Evolutionary conservation across 2,329 filamentous ascomycete genomes (phyloP), one percentile per base, ranked within the genome.

Genomic region (Xylariaceae sp.): DNA sequence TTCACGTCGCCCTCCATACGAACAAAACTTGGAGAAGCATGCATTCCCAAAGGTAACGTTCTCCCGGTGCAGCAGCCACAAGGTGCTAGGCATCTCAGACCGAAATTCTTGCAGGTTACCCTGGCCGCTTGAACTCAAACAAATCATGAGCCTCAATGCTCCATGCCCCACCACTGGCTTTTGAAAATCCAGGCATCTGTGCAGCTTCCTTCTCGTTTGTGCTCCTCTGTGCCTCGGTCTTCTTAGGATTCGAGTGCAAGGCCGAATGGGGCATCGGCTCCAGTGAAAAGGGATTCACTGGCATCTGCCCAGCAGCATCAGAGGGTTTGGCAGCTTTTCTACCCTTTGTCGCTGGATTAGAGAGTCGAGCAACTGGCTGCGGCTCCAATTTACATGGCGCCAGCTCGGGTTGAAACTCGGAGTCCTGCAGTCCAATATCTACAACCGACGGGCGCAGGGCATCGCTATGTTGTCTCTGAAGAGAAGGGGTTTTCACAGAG

Each of bases 91-190:
- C 22, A 26, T 6, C 6, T 26, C 22, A 26, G 22, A 26, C 22
- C 22, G 22, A 26, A 6, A 26, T 11, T 26, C 11, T 26, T 11
- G 6, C 6, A 6, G 22, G 11, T 26, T 46, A 54, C 31, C 59
- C 13, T 59, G 81, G 83, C 36, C 78, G 69, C 54, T 72, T 78
- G 54, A 68, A 75, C 29, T 77, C 79, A 47, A 87, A 75, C 35
- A 87, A 55, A 57, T 87, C 83, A 49, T 78, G 71, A 1, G 83
- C 82, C 55, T 87, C 83, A 18, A 71, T 74, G 51, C 81, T 86
- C 83, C 83, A 87, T 0, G 83, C 77, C 3, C 82, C 82, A 13
- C 76, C 66, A 50, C 75, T 77, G 3, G 69, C 72, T 52, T 66
- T 73, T 2, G 63, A 63, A 42, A 76, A 74, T 2, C 66, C 67